A percentile compares a stretch with the other conserved stretches of the same genome.
Conservation (phyloP, 2,329 filamentous ascomycete species). For the Daldinia sp. region DNA sequence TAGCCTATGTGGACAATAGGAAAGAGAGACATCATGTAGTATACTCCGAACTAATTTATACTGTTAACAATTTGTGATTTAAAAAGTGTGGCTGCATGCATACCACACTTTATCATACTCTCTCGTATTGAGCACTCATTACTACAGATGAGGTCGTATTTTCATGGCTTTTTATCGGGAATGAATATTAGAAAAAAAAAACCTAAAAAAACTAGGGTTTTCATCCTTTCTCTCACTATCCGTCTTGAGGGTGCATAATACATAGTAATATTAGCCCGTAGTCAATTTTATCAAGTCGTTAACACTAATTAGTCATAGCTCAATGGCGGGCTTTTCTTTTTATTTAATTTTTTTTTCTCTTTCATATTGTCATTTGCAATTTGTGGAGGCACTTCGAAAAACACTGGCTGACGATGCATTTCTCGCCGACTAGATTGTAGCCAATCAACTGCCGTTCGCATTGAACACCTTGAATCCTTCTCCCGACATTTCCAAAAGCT, state of each 20-base stretch:
- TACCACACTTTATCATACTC: slow-evolving; percentile 7
- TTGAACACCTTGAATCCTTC: slow-evolving; percentile 30
- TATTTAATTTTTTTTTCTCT: background rate
- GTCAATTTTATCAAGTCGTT: slow-evolving; percentile 15
- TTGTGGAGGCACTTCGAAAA: slow-evolving; percentile 21
- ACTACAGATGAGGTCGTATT: slow-evolving; percentile 8
- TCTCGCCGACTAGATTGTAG: slow-evolving; percentile 16
- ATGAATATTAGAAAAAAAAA: background rate
- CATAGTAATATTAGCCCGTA: slow-evolving; percentile 18
- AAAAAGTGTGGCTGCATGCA: slow-evolving; percentile 28
- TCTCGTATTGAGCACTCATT: background rate
- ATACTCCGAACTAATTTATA: slow-evolving; percentile 11
- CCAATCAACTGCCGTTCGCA: slow-evolving; percentile 29
- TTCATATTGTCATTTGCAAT: slow-evolving; percentile 31
- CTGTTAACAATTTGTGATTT: slow-evolving; percentile 9
- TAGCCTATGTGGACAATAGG: background rate
- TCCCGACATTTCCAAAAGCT: slow-evolving; percentile 29
- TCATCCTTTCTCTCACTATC: slow-evolving; percentile 6
- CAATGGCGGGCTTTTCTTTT: slow-evolving; percentile 1
- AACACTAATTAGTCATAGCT: slow-evolving; percentile 32
- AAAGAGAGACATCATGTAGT: slow-evolving; percentile 2
- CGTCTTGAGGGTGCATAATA: slow-evolving; percentile 1
- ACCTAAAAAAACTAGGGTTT: slow-evolving; percentile 1
- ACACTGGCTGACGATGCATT: slow-evolving; percentile 18
- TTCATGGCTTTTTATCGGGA: background rate